Base-by-base conservation (phyloP, 768 basidiomycete genomes). In the Rhodocollybia butyracea region DNA sequence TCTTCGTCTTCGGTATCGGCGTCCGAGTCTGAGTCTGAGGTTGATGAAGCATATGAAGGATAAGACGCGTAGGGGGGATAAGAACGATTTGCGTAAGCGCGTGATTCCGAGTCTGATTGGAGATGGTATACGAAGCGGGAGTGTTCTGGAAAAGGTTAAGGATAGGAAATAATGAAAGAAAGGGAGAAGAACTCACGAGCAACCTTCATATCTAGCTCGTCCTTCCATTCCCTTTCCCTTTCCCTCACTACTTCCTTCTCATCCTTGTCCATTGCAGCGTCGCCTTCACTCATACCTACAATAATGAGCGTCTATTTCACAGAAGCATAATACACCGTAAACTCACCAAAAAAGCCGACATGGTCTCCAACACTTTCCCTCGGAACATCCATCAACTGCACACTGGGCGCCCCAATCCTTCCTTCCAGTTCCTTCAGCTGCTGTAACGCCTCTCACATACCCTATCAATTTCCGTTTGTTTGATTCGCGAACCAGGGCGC, bases 331-430 rank as follows among this genome's bases (percentile, higher is more conserved):
- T n/a, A n/a, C n/a, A n/a, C n/a, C n/a, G n/a, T n/a, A n/a, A n/a
- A n/a, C n/a, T n/a, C 30, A 78, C 76, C 27, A 66, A 67, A 74
- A 55, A 88, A 76, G 0, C 83, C 83, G 4, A 91, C 72, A 60
- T 90, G 85, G 31, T 76, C 70, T 3, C 77, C 80, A 5, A 96
- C 60, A 31, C 82, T 83, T 60, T 91, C 84, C 39, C 79, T 69
- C 0, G 94, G 94, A 1, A 92, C 88, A 46, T 88, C 84, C 22
- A 94, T 92, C 77, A 96, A 81, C 42, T 83, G 85, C 0, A 92
- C 91, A 5, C 91, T 91, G 1, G 97, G 97, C 0, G 91, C 92
- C 54, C 82, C 79, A 10, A 50, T 50, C 22, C 48, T 32, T 3
- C 80, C 80, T 46, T 50, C 45, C 41, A 90, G 66, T 59, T 82